Evolutionary conservation across 2,329 filamentous ascomycete species (phyloP).

Genomic region (Cercospora beticola): DNA sequence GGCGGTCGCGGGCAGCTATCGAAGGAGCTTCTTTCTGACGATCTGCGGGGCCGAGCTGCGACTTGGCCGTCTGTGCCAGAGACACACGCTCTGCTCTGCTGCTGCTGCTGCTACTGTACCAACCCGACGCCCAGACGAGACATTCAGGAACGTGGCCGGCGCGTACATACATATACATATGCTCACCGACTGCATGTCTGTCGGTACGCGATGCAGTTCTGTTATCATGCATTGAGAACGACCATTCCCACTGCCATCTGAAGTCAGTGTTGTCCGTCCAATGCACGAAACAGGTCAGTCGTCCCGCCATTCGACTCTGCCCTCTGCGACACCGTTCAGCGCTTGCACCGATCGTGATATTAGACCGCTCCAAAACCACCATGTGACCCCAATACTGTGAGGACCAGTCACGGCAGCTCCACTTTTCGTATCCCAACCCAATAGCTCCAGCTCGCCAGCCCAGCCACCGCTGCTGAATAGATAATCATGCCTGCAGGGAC

Average conservation of each 20-base stretch:
- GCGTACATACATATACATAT: background rate
- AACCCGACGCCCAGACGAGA: background rate
- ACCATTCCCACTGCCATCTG: background rate
- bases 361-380: background rate
- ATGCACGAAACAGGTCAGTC: background rate
- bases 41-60: slow-evolving; percentile 1
- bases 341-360: background rate
- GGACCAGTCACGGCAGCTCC: background rate
- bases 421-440: slow-evolving; percentile 3
- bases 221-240: background rate
- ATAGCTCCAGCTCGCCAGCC: background rate
- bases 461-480: background rate
- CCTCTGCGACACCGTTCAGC: background rate
- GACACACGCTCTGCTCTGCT: background rate
- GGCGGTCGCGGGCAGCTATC: slow-evolving; percentile 6
- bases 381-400: background rate
- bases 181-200: background rate
- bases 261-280: background rate
- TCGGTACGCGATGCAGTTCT: background rate
- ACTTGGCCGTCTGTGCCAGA: background rate
- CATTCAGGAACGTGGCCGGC: background rate
- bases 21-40: slow-evolving; percentile 7
- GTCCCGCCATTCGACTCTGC: background rate
- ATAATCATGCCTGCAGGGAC: background rate
- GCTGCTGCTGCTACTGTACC: background rate